These are phyloP conservation scores for Sphaerulina musiva DNA, from an alignment of 2,329 filamentous ascomycete species.

Conservation along the genomic window DNA sequence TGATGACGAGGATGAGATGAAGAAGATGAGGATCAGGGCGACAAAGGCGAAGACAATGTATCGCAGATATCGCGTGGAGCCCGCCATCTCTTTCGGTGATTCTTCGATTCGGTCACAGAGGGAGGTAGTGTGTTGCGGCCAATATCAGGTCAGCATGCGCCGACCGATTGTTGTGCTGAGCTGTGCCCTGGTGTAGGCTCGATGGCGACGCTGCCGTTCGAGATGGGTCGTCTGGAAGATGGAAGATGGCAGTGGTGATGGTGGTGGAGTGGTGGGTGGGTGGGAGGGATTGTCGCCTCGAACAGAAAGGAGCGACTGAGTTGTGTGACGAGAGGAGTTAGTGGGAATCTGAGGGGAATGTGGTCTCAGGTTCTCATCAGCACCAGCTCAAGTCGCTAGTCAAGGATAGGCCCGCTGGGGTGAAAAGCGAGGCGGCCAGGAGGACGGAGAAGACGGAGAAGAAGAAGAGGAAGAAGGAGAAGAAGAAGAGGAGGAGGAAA, in stretches of 20 bases:
- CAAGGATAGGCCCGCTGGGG: neutral
- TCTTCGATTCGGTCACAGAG: neutral
- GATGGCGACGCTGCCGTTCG: neutral
- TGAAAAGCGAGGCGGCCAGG: neutral
- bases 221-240: neutral
- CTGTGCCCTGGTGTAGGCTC: neutral
- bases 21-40: slow-evolving; percentile 74
- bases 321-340: neutral
- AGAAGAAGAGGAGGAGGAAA: neutral
- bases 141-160: slow-evolving; percentile 6
- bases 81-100: slow-evolving; percentile 48
- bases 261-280: neutral
- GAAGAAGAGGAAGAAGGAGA: neutral
- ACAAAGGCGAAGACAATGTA: slow-evolving; percentile 76
- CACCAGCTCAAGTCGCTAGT: neutral
- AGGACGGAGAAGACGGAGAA: neutral
- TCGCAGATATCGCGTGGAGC: slow-evolving; percentile 64
- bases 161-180: neutral
- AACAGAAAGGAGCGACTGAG: neutral
- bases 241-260: neutral
- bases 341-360: neutral
- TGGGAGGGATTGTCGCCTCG: neutral
- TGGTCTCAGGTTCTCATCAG: neutral
- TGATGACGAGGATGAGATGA: slow-evolving; percentile 61
- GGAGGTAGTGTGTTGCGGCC: neutral